These are phyloP conservation scores for Cadophora sp. DNA, from an alignment of 2,329 filamentous ascomycete species.

Conservation along the genomic window DNA sequence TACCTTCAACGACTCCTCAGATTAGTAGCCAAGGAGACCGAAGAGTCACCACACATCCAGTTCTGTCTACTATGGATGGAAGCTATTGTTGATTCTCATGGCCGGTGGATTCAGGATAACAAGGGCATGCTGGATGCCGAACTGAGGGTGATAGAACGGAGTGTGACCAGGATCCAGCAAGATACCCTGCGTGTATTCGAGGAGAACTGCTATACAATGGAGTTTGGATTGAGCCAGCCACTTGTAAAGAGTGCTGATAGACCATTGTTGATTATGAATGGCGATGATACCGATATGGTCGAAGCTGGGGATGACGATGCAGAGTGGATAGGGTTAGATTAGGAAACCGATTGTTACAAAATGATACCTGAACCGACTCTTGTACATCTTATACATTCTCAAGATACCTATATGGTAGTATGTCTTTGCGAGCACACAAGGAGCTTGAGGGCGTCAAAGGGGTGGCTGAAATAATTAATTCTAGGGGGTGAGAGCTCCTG, in stretches of 20 bases:
- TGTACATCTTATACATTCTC: not conserved
- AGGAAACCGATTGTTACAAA: not conserved
- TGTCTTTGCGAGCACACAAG: too few relatives aligned
- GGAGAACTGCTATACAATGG: conserved; percentile 87
- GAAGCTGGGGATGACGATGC: conserved; percentile 49
- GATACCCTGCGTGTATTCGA: conserved; percentile 85
- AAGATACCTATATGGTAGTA: too few relatives aligned
- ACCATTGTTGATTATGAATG: conserved; percentile 46
- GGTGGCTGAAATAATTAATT: too few relatives aligned
- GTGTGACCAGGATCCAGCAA: conserved; percentile 78
- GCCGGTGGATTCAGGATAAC: conserved; percentile 83
- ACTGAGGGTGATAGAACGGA: conserved; percentile 80
- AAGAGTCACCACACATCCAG: conserved; percentile 91
- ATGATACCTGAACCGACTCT: not conserved
- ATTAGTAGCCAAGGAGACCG: conserved; percentile 86
- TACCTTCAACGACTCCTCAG: conserved; percentile 87
- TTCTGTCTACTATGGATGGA: conserved; percentile 95
- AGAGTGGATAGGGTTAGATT: conserved; percentile 61
- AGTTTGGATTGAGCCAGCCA: conserved; percentile 73
- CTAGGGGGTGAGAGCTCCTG: too few relatives aligned
- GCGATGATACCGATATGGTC: conserved; percentile 43
- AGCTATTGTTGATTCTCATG: conserved; percentile 80
- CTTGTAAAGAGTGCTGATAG: conserved; percentile 40
- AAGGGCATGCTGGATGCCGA: conserved; percentile 82
- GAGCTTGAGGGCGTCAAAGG: too few relatives aligned